Percentiles rank a stretch among this genome's conserved stretches.
Evolutionary conservation across 129 eudicot species (phyloP).

Genomic region (Flaveria brownii): DNA sequence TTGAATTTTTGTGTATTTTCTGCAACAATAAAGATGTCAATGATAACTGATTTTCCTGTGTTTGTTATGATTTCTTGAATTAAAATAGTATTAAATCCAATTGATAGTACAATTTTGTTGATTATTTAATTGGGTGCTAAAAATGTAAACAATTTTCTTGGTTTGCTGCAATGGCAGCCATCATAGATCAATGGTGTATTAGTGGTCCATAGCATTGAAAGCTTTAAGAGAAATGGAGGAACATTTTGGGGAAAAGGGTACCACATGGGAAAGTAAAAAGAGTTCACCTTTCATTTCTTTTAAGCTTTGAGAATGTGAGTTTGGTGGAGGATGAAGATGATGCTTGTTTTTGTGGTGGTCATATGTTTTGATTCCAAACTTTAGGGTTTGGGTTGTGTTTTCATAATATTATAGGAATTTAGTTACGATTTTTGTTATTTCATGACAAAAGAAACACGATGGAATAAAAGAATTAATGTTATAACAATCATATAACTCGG

Average conservation of each 20-base stretch:
- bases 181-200: slow-evolving; percentile 27
- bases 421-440: background rate
- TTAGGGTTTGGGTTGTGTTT: slow-evolving; percentile 23
- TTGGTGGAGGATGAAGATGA: slow-evolving; percentile 36
- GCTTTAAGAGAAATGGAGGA: slow-evolving; percentile 40
- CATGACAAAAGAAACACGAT: background rate
- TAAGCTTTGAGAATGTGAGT: slow-evolving; percentile 36
- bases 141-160: background rate
- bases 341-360: slow-evolving; percentile 37
- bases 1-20: slow-evolving; percentile 46
- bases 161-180: slow-evolving; percentile 21
- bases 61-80: slow-evolving; percentile 28
- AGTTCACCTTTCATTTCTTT: slow-evolving; percentile 34
- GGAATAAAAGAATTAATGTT: background rate
- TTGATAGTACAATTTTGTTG: background rate
- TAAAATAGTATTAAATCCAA: slow-evolving; percentile 8
- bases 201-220: slow-evolving; percentile 42
- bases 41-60: slow-evolving; percentile 37
- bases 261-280: slow-evolving; percentile 44
- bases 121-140: slow-evolving; percentile 12
- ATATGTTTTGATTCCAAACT: slow-evolving; percentile 33
- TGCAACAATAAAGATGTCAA: slow-evolving; percentile 47
- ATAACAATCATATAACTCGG: background rate
- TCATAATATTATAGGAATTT: background rate
- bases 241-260: slow-evolving; percentile 36